These are phyloP conservation scores for Penicillium daleae DNA, from an alignment of 495 filamentous ascomycete genomes.

Conservation along the genomic window DNA sequence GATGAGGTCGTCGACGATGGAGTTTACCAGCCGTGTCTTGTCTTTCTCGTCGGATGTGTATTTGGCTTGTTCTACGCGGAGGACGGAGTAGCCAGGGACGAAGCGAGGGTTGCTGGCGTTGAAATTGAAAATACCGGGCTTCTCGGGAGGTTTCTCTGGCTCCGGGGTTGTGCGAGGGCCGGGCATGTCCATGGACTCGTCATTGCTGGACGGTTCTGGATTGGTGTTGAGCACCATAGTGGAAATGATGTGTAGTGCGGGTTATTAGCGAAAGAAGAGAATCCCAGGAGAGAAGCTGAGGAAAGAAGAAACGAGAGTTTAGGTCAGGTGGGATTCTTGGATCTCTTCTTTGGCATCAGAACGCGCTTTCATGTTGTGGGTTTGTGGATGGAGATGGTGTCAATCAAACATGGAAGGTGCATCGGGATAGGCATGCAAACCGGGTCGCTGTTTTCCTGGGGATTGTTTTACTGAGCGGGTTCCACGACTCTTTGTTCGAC, in stretches of 20 bases:
- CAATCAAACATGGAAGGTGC: constrained; percentile 1
- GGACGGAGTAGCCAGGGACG: constrained; percentile 2
- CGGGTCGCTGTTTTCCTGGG: not conserved
- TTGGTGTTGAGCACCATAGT: not conserved
- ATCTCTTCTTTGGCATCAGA: not conserved
- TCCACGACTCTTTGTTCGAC: not conserved
- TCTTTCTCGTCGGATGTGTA: not conserved
- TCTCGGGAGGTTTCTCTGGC: not conserved
- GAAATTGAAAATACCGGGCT: not conserved
- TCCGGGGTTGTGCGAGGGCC: not conserved
- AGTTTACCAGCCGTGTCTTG: constrained; percentile 30
- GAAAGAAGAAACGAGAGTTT: not conserved
- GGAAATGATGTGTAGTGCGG: not conserved
- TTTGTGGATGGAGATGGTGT: not conserved
- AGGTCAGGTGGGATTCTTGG: not conserved
- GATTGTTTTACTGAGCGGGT: not conserved
- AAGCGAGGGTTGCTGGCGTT: not conserved
- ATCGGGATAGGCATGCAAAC: not conserved
- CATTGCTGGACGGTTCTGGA: not conserved
- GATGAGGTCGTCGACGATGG: constrained; percentile 38
- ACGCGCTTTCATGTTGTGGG: not conserved
- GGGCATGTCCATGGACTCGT: not conserved
- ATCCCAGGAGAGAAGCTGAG: not conserved
- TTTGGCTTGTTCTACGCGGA: constrained; percentile 22
- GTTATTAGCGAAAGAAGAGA: not conserved